phyloP scores from a whole-genome alignment of 108 stramenopile species.

The Discostella stelligeroides region DNA sequence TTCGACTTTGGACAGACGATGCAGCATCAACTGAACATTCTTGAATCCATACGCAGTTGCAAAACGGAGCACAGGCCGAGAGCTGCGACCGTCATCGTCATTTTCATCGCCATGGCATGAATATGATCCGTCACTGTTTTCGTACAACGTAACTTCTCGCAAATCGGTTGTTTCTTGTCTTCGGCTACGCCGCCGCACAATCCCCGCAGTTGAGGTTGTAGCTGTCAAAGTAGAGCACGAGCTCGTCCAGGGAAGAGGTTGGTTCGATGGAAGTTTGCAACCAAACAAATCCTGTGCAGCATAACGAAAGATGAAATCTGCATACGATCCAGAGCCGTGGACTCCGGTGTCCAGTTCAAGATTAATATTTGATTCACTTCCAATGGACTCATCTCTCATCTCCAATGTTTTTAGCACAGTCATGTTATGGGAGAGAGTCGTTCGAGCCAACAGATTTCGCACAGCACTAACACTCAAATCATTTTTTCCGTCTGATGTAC shows the following conservation, averaged over 20 bases:
- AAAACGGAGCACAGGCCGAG: conserved; percentile 74
- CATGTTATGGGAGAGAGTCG: background rate
- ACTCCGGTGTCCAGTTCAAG: conserved; percentile 29
- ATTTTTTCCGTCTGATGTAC: conserved; percentile 1
- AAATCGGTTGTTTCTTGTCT: conserved; percentile 62
- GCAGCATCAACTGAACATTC: conserved; percentile 90
- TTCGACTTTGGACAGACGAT: conserved; percentile 39
- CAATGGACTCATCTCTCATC: background rate
- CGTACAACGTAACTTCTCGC: conserved; percentile 64
- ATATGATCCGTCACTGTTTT: conserved; percentile 55
- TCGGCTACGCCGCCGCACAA: conserved; percentile 34
- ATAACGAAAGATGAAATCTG: conserved; percentile 77
- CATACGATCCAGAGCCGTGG: conserved; percentile 78
- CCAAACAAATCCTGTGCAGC: conserved; percentile 71
- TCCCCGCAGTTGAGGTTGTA: conserved; percentile 20
- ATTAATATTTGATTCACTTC: conserved; percentile 2
- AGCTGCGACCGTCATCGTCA: background rate
- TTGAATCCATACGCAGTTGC: conserved; percentile 97
- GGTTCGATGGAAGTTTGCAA: conserved; percentile 27
- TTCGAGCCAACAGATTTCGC: conserved; percentile 7
- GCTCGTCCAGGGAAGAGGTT: conserved; percentile 58
- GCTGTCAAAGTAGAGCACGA: conserved; percentile 14
- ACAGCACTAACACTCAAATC: conserved; percentile 6
- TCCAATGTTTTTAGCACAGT: conserved; percentile 4
- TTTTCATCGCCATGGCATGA: conserved; percentile 20